A percentile compares a stretch with the other conserved stretches of the same genome.
phyloP scores from a whole-genome alignment of 176 grass and related monocot species.

The Stipa capillata region DNA sequence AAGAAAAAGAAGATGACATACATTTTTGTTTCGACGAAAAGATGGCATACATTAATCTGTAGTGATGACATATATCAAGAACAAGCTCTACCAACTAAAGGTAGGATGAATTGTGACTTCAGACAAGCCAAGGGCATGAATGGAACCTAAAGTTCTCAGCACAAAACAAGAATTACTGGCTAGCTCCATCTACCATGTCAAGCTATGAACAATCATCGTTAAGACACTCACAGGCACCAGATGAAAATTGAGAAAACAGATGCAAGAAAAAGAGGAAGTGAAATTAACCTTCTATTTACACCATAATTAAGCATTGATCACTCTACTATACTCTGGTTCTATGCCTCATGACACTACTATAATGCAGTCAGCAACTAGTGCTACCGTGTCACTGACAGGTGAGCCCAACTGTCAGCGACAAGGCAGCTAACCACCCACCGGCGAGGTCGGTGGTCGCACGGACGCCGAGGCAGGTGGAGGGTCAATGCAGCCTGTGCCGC shows the following conservation, averaged over 20 bases:
- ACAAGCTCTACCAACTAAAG: not conserved
- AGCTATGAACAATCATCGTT: conserved; percentile 33
- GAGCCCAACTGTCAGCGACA: not conserved
- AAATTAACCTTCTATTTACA: conserved; percentile 29
- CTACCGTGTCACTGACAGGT: not conserved
- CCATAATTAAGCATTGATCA: not conserved
- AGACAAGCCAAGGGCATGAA: conserved; percentile 1
- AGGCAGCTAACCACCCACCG: too few relatives aligned
- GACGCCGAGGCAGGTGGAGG: too few relatives aligned
- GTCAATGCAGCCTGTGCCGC: conserved; percentile 44
- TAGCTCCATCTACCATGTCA: conserved; percentile 4
- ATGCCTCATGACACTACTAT: conserved; percentile 20
- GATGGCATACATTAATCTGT: not conserved
- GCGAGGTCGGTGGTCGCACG: not conserved
- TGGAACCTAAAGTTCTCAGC: not conserved
- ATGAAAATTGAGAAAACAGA: not conserved
- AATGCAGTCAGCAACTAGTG: conserved; percentile 27
- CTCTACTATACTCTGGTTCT: conserved; percentile 33
- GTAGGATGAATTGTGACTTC: not conserved
- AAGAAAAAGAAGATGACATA: too few relatives aligned
- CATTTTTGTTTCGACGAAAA: too few relatives aligned
- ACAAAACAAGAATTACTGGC: not conserved
- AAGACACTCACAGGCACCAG: not conserved
- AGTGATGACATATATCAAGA: not conserved
- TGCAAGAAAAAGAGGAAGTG: not conserved